Evolutionary conservation across 1,284 basidiomycete genomes (phyloP).

Genomic region (Boletus semigastroideus): DNA sequence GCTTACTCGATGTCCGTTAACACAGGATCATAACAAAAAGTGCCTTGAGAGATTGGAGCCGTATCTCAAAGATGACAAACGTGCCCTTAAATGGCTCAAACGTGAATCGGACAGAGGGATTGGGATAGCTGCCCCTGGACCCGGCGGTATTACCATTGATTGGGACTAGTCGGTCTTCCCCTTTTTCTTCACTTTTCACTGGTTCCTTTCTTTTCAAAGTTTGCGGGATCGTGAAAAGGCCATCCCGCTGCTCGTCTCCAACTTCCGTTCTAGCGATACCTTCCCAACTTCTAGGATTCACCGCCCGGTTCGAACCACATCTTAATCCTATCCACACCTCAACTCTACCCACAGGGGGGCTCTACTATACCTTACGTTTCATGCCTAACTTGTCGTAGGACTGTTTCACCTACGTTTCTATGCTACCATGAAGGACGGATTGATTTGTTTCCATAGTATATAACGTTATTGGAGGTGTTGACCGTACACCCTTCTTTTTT

Average conservation of each 20-base stretch:
- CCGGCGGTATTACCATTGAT: conserved; percentile 69
- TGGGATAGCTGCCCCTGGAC: conserved; percentile 57
- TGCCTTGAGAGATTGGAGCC: conserved; percentile 75
- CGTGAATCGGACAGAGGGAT: conserved; percentile 72
- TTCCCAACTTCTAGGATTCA: not conserved
- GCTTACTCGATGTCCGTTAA: conserved; percentile 6
- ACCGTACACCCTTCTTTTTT: conserved; percentile 7
- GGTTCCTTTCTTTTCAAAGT: conserved; percentile 4
- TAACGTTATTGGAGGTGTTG: conserved; percentile 27
- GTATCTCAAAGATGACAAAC: conserved; percentile 74
- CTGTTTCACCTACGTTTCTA: conserved; percentile 15
- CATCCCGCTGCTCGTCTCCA: not conserved
- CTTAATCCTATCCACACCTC: conserved; percentile 7
- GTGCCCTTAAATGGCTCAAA: conserved; percentile 80
- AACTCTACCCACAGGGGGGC: conserved; percentile 14
- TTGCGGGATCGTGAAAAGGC: not conserved
- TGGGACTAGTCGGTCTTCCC: conserved; percentile 53
- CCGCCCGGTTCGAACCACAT: conserved; percentile 9
- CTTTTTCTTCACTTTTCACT: not conserved
- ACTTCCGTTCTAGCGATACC: conserved; percentile 23
- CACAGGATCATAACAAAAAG: conserved; percentile 79
- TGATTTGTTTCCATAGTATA: conserved; percentile 20
- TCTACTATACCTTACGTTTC: conserved; percentile 28
- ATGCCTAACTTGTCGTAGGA: conserved; percentile 29
- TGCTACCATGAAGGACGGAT: conserved; percentile 16